Evolutionary conservation across 1,139 yeast species (phyloP).

Genomic region (Hemisphaericaspora xylanilytica): DNA sequence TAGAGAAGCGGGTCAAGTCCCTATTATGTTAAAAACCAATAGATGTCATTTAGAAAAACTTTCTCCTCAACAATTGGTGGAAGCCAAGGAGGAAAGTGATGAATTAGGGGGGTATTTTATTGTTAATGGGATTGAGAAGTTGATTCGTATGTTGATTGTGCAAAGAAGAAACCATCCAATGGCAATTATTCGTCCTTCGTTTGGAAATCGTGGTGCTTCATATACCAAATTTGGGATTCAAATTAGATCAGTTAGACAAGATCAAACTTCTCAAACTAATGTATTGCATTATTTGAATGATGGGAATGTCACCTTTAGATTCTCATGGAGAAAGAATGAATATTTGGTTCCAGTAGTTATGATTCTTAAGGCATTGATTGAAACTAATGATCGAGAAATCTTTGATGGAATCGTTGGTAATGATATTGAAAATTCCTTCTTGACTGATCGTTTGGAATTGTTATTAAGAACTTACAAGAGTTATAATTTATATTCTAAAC

Average conservation of each 20-base stretch:
- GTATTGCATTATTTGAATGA: constrained; percentile 93
- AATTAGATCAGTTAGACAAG: constrained; percentile 91
- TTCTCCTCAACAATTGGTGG: constrained; percentile 79
- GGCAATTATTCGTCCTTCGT: constrained; percentile 95
- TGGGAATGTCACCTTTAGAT: constrained; percentile 94
- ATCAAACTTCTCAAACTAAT: constrained; percentile 95
- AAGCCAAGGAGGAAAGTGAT: constrained; percentile 84
- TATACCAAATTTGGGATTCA: constrained; percentile 92
- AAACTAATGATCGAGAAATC: constrained; percentile 90
- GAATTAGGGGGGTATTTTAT: constrained; percentile 96
- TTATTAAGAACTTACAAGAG: constrained; percentile 82
- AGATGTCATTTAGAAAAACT: constrained; percentile 85
- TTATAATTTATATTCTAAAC: constrained; percentile 73
- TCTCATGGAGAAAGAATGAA: constrained; percentile 96
- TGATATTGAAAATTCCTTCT: constrained; percentile 82
- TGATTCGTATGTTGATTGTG: constrained; percentile 94
- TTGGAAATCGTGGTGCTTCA: constrained; percentile 88
- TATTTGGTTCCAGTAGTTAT: constrained; percentile 89
- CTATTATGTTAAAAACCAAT: constrained; percentile 85
- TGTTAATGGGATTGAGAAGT: constrained; percentile 94
- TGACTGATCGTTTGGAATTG: constrained; percentile 96
- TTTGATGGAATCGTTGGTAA: constrained; percentile 95
- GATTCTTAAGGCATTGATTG: constrained; percentile 86
- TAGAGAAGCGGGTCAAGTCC: constrained; percentile 90
- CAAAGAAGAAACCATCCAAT: constrained; percentile 97